Evolutionary conservation across 176 grass and related monocot species (phyloP), one percentile per base, ranked within the genome.

Genomic region (Carex parvula): DNA sequence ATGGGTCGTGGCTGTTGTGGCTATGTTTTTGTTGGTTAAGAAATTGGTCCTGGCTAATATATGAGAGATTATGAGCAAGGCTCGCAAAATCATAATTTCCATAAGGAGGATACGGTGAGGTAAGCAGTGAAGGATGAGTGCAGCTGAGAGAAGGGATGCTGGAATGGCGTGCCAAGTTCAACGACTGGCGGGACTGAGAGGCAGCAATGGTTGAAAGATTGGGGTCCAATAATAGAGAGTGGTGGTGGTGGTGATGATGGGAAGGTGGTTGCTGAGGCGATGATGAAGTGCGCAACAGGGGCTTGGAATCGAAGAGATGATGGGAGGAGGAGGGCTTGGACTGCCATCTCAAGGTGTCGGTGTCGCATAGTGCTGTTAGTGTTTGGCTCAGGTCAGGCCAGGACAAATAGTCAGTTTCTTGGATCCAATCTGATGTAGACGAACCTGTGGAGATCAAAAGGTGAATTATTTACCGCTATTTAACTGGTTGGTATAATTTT

Each of bases 381-480:
- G 71, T 41, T 64, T 86, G 78, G 33, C 44, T 53, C 44, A 44
- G 61, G 29, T 89, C 83, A 55, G 68, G 24, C 84, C 87, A 85
- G 55, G 69, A 63, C 22, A 70, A 55, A 71, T 65, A 82, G 21
- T 85, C 78, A 26, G 76, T 60, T 80, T 89, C 87, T 68, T 85
- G 83, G 41, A 81, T 64, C 87, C 77, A 89, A 62, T 90, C 84
- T 33, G 71, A 62, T 86, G 84, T 86, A 84, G 84, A 83, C 29
- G 88, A 90, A 84, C 88, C 88, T 90, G 35, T 2, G 24, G 8
- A 39, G 54, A 64, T 15, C n/a, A 48, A 50, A 83, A 83, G 11
- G 8, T 50, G 26, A 44, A 72, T 84, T 62, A 57, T 68, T 8
- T 81, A 84, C 14, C 16, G 24, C 21, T 52, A 80, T 70, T 84